phyloP scores from a whole-genome alignment of 2,329 filamentous ascomycete genomes.

The Rutstroemia sydowiana region DNA sequence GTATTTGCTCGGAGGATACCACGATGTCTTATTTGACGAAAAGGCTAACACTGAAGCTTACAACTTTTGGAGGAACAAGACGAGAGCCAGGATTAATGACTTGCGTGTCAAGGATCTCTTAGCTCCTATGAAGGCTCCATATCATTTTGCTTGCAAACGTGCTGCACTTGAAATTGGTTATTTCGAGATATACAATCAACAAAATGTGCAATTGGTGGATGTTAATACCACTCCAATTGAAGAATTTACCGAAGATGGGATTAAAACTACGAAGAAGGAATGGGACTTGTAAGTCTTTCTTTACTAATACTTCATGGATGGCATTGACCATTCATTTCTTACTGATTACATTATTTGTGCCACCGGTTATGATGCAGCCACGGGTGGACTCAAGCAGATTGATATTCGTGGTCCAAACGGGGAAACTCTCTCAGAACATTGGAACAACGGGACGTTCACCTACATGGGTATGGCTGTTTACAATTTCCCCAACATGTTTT shows the following conservation, averaged over 20 bases:
- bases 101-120: conserved; percentile 36
- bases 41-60: conserved; percentile 24
- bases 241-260: conserved; percentile 32
- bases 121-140: conserved; percentile 38
- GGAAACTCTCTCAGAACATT: conserved; percentile 27
- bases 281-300: conserved; percentile 28
- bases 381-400: conserved; percentile 29
- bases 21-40: conserved; percentile 26
- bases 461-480: conserved; percentile 35
- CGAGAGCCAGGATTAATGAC: neutral
- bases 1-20: conserved; percentile 28
- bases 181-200: conserved; percentile 41
- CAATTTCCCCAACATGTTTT: conserved; percentile 43
- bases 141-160: conserved; percentile 41
- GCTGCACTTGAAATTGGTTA: conserved; percentile 40
- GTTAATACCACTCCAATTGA: conserved; percentile 37
- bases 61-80: conserved; percentile 10
- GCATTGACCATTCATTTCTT: no score
- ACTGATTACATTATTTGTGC: conserved; percentile 23
- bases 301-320: no score
- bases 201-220: conserved; percentile 40
- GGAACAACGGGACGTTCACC: conserved; percentile 29
- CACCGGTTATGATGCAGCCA: conserved; percentile 33
- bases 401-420: conserved; percentile 28
- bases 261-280: conserved; percentile 27